Conservation (phyloP, 495 filamentous ascomycete genomes). For the Terfezia boudieri region DNA sequence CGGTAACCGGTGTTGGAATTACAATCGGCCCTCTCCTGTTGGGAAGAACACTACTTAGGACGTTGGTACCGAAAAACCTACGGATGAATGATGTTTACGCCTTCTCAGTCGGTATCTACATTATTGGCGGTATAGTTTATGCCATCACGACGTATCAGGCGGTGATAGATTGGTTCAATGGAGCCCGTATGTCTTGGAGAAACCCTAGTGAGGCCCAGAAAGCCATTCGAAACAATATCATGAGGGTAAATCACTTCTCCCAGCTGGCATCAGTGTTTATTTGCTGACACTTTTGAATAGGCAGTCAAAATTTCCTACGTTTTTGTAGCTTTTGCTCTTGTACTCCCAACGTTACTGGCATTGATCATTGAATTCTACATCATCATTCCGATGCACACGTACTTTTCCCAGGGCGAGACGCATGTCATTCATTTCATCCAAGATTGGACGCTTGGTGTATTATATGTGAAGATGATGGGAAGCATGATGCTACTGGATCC, state of each 20-base stretch:
- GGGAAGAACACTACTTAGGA: slow-evolving; percentile 52
- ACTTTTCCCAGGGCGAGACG: slow-evolving; percentile 30
- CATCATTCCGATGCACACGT: slow-evolving; percentile 71
- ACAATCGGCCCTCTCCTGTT: slow-evolving; percentile 70
- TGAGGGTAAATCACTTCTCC: background rate
- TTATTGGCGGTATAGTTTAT: slow-evolving; percentile 44
- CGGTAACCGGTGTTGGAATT: slow-evolving; percentile 66
- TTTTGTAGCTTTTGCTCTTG: slow-evolving; percentile 41
- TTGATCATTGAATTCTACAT: slow-evolving; percentile 71
- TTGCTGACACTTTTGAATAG: background rate
- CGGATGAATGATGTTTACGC: slow-evolving; percentile 90
- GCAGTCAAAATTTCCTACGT: slow-evolving; percentile 41
- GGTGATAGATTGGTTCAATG: slow-evolving; percentile 22
- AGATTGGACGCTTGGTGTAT: slow-evolving; percentile 77
- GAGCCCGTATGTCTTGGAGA: slow-evolving; percentile 14
- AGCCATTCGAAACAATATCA: background rate
- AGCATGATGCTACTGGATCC: slow-evolving; percentile 40
- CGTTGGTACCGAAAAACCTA: slow-evolving; percentile 39
- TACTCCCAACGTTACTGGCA: slow-evolving; percentile 67
- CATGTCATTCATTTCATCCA: slow-evolving; percentile 80
- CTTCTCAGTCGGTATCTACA: slow-evolving; percentile 68
- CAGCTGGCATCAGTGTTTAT: background rate
- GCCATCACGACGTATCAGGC: slow-evolving; percentile 30
- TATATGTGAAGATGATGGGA: slow-evolving; percentile 72
- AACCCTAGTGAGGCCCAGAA: background rate